Base-by-base conservation (phyloP, 2,329 filamentous ascomycete genomes). In the Microcyclosporella mali region DNA sequence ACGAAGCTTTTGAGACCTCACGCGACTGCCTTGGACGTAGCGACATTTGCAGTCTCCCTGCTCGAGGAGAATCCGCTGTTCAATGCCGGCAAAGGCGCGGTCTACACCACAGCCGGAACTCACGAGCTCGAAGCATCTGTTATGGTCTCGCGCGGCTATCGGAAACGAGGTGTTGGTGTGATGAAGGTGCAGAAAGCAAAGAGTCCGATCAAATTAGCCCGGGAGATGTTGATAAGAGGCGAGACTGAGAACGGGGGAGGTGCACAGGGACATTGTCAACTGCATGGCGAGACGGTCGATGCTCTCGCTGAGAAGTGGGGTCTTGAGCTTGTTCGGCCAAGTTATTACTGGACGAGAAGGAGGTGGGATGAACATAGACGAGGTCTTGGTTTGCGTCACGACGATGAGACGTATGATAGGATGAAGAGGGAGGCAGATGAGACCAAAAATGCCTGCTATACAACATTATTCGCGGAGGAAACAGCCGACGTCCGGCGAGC, bases 101-200 rank as follows among this genome's bases (percentile, higher is more conserved):
- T 94, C 15, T 95, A 94, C 65, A 94, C 87, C 0, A 79, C 82
- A 38, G 81, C 84, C 52, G 89, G 88, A 14, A 76, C 81, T 49
- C 88, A 89, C 62, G 85, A 95, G 68, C 80, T 94, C 48, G 88
- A 95, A 66, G 85, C 86, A 1, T 85, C 81, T 7, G 78, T 94
- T 39, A 94, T 94, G 88, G 84, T 94, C 0, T 85, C 83, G 2
- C 73, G 74, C 19, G 84, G 82, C 0, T 71, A 72, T 43, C 75
- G 79, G 31, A 95, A 94, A 70, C 78, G 86, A 28, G 87, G 81
- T 12, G 84, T 86, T 0, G 86, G 85, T 2, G 79, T 88, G 4
- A 85, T 85, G 68, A 78, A 86, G 2, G 63, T 94, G 11, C 75
- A 73, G 4, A 78, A 73, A 32, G 84, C 92, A n/a, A 81, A 81